phyloP scores from a whole-genome alignment of 495 filamentous ascomycete species.

The Aspergillus affinis region DNA sequence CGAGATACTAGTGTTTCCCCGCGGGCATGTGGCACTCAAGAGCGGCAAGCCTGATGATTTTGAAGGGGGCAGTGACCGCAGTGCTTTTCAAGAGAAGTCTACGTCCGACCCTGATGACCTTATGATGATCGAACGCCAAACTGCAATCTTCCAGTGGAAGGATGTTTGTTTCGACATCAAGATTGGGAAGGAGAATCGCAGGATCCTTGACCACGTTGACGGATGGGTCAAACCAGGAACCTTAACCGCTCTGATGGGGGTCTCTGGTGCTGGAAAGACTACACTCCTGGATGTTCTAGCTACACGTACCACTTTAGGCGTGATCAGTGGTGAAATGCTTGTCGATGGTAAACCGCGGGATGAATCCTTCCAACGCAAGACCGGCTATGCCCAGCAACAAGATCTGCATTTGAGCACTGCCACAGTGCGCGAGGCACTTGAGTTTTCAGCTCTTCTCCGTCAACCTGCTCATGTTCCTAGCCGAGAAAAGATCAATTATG shows the following conservation, averaged over 20 bases:
- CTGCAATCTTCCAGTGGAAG: constrained; percentile 66
- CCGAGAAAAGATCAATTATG: constrained; percentile 78
- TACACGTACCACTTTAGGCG: constrained; percentile 44
- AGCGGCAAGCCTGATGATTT: constrained; percentile 12
- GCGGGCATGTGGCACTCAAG: constrained; percentile 17
- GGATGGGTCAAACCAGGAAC: constrained; percentile 66
- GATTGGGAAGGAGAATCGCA: constrained; percentile 45
- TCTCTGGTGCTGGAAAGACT: constrained; percentile 59
- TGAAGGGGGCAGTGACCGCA: constrained; percentile 10
- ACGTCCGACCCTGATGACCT: constrained; percentile 18
- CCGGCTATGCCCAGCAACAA: constrained; percentile 90
- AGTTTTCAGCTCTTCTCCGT: constrained; percentile 77
- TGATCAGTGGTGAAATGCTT: constrained; percentile 49
- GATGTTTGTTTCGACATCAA: constrained; percentile 64
- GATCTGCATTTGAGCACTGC: constrained; percentile 81
- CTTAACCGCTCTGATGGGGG: constrained; percentile 62
- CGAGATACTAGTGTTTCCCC: constrained; percentile 42
- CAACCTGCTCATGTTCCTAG: constrained; percentile 70
- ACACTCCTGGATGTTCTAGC: constrained; percentile 57
- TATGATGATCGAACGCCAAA: constrained; percentile 44
- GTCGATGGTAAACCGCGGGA: constrained; percentile 56
- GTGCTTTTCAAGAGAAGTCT: constrained; percentile 4
- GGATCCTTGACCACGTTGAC: constrained; percentile 54
- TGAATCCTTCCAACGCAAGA: constrained; percentile 80
- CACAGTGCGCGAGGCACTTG: constrained; percentile 78